Percentiles rank a stretch among this genome's conserved stretches.
phyloP scores from a whole-genome alignment of 1,284 basidiomycete species.

The Boletus calvinii region DNA sequence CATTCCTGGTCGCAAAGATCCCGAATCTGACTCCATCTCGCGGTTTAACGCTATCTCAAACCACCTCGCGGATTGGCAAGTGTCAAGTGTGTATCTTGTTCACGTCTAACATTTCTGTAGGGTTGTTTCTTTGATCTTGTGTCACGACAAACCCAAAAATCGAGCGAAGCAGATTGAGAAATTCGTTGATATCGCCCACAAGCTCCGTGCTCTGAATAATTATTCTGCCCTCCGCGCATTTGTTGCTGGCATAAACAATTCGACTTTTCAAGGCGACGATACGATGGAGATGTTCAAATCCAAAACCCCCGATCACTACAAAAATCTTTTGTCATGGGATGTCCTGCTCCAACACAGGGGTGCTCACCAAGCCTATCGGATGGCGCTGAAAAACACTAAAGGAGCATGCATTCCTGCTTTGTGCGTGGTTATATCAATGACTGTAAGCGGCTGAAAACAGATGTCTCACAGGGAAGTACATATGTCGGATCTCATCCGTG shows the following conservation, averaged over 20 bases:
- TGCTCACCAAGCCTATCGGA: slow-evolving; percentile 75
- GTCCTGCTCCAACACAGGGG: slow-evolving; percentile 69
- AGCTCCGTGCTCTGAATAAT: slow-evolving; percentile 68
- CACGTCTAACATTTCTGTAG: slow-evolving; percentile 34
- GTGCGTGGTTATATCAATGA: slow-evolving; percentile 43
- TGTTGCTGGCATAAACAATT: slow-evolving; percentile 78
- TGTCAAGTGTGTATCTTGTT: slow-evolving; percentile 8
- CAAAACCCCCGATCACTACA: slow-evolving; percentile 61
- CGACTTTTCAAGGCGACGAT: slow-evolving; percentile 67
- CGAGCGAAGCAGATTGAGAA: slow-evolving; percentile 75
- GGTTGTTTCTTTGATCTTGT: slow-evolving; percentile 78
- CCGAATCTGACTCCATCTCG: slow-evolving; percentile 61
- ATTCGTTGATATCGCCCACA: slow-evolving; percentile 71
- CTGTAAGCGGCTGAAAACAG: slow-evolving; percentile 14
- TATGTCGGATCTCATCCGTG: slow-evolving; percentile 73
- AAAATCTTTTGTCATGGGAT: slow-evolving; percentile 74
- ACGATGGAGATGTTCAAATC: slow-evolving; percentile 66
- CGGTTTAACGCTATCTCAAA: slow-evolving; percentile 71
- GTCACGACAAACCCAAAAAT: slow-evolving; percentile 65
- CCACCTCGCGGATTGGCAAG: slow-evolving; percentile 74
- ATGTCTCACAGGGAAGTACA: slow-evolving; percentile 70
- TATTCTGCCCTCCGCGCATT: slow-evolving; percentile 80
- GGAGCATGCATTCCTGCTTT: slow-evolving; percentile 80
- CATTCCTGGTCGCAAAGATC: slow-evolving; percentile 61
- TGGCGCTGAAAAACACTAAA: slow-evolving; percentile 76